Percentiles rank a stretch among this genome's conserved stretches.
These are phyloP conservation scores for Tulasnella sp. DNA, from an alignment of 768 basidiomycete species.

Conservation along the genomic window DNA sequence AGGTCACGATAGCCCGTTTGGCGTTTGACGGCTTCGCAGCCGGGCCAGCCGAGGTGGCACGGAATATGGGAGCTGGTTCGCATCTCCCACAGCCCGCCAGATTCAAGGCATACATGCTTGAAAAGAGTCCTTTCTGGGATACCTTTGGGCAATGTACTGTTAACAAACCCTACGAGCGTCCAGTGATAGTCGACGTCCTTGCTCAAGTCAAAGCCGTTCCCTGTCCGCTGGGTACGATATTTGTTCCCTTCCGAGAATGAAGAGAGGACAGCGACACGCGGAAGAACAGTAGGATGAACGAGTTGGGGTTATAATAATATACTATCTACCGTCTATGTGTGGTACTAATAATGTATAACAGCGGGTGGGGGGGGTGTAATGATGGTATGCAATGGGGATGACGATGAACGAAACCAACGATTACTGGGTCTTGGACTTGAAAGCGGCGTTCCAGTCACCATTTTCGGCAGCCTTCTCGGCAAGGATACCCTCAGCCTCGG, in stretches of 20 bases:
- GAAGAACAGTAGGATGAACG: background rate
- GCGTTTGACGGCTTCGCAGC: background rate
- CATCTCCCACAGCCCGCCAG: background rate
- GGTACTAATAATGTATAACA: background rate
- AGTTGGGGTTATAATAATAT: background rate
- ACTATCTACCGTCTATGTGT: background rate
- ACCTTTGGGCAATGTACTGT: background rate
- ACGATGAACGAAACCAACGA: background rate
- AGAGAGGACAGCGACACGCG: background rate
- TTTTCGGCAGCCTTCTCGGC: slow-evolving; percentile 45
- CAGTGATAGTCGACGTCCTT: background rate
- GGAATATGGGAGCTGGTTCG: background rate
- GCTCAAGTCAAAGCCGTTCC: background rate
- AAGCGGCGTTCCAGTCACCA: background rate
- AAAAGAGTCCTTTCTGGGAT: background rate
- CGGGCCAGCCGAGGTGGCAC: background rate
- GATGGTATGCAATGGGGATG: background rate
- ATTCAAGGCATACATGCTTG: background rate
- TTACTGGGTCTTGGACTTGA: slow-evolving; percentile 7
- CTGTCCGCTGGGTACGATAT: background rate
- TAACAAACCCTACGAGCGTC: background rate
- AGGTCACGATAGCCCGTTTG: background rate
- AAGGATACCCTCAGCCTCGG: slow-evolving; percentile 58
- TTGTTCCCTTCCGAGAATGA: background rate
- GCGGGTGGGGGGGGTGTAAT: background rate